Percentiles rank a stretch among this genome's conserved stretches.
Evolutionary conservation across 2,329 filamentous ascomycete genomes (phyloP).

Genomic region (Seiridium cupressi): DNA sequence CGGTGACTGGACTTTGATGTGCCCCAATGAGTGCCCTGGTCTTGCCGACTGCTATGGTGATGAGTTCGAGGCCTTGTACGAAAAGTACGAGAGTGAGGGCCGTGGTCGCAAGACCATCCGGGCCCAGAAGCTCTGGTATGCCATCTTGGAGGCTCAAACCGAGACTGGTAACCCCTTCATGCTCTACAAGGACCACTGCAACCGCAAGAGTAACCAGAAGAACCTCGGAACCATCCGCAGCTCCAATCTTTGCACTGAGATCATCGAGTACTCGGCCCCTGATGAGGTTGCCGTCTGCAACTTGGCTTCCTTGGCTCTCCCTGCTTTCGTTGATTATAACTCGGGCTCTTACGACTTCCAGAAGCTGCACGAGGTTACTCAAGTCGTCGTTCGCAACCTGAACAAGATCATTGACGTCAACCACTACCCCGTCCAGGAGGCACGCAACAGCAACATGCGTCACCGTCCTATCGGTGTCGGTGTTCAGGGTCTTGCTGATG

Average conservation of each 20-base stretch:
- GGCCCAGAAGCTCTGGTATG: conserved; percentile 99
- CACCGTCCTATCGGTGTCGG: conserved; percentile 94
- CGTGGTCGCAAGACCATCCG: conserved; percentile 88
- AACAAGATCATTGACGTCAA: conserved; percentile 99
- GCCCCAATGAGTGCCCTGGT: conserved; percentile 92
- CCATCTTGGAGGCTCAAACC: conserved; percentile 95
- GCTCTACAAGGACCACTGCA: conserved; percentile 98
- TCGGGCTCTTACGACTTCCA: conserved; percentile 89
- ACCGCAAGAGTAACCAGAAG: conserved; percentile 99
- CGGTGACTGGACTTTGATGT: conserved; percentile 96
- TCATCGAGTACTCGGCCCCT: conserved; percentile 93
- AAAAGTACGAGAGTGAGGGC: conserved; percentile 85
- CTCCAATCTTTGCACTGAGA: conserved; percentile 98
- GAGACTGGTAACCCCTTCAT: conserved; percentile 99
- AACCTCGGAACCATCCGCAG: conserved; percentile 97
- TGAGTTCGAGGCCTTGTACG: conserved; percentile 93
- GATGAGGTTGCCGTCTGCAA: conserved; percentile 99
- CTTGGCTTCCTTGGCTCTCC: conserved; percentile 88
- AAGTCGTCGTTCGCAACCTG: conserved; percentile 90
- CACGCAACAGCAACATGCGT: conserved; percentile 93
- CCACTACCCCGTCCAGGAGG: conserved; percentile 95
- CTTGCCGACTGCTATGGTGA: conserved; percentile 96
- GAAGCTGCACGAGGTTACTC: conserved; percentile 91
- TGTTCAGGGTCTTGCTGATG: conserved; percentile 96
- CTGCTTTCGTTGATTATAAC: conserved; percentile 84